Evolutionary conservation across 805 yeast genomes (phyloP).

Genomic region (Schwanniomyces polymorphus): DNA sequence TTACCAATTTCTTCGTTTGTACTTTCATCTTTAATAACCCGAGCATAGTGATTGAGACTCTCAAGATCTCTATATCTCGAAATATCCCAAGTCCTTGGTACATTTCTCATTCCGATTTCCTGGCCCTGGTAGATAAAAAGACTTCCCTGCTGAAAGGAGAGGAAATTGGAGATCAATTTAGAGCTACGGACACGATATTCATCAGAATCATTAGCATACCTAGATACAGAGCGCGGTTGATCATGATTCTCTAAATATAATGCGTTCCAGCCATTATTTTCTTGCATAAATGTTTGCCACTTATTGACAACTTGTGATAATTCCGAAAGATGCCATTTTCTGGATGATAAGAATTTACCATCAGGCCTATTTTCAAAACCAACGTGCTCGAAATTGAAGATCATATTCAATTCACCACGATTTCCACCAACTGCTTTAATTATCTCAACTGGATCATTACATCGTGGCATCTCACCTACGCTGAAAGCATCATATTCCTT

Average conservation of each 20-base stretch:
- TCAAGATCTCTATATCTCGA: background rate
- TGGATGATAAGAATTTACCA: conserved; percentile 7
- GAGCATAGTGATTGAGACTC: background rate
- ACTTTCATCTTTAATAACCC: background rate
- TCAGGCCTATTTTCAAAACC: conserved; percentile 7
- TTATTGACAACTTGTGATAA: conserved; percentile 9
- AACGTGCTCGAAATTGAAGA: conserved; percentile 18
- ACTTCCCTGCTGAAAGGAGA: background rate
- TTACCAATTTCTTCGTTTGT: background rate
- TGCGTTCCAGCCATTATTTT: conserved; percentile 1
- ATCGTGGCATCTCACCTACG: conserved; percentile 1
- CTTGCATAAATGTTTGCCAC: conserved; percentile 8
- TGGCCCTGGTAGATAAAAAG: background rate
- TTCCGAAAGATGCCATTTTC: conserved; percentile 6
- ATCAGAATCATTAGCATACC: background rate
- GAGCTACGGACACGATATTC: background rate
- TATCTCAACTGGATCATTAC: conserved; percentile 4
- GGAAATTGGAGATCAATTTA: background rate
- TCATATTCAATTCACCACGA: conserved; percentile 19
- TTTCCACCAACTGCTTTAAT: conserved; percentile 15
- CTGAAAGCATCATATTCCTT: conserved; percentile 1
- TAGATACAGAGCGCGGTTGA: conserved; percentile 1
- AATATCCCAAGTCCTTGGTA: conserved; percentile 2
- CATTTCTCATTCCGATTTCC: background rate
- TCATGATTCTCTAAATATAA: conserved; percentile 1